Percentiles rank a stretch among this genome's conserved stretches.
These are phyloP conservation scores for Pleurotus platypus DNA, from an alignment of 768 basidiomycete species.

Conservation along the genomic window DNA sequence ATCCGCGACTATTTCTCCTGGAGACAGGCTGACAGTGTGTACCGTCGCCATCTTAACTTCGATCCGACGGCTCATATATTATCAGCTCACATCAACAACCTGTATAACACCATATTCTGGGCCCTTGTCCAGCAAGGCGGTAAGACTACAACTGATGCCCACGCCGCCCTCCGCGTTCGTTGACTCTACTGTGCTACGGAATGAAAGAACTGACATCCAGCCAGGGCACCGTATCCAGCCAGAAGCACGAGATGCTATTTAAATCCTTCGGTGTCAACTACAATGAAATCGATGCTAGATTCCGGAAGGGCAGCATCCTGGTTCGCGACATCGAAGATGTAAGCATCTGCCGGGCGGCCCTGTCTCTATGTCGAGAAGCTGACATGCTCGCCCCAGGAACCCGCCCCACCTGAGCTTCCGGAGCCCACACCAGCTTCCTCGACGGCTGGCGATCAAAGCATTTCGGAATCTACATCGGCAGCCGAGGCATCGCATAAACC, in stretches of 20 bases:
- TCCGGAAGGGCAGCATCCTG: constrained; percentile 82
- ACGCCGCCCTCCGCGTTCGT: constrained; percentile 70
- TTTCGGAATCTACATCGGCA: neutral
- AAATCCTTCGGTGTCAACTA: constrained; percentile 85
- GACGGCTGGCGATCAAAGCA: constrained; percentile 6
- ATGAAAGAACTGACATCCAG: neutral
- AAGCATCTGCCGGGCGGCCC: neutral
- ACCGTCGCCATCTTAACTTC: neutral
- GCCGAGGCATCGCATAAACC: constrained; percentile 7
- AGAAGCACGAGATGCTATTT: constrained; percentile 92
- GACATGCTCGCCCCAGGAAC: neutral
- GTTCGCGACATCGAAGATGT: constrained; percentile 57
- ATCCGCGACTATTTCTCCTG: constrained; percentile 93
- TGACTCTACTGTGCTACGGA: neutral
- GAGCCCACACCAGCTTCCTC: neutral
- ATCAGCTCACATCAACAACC: constrained; percentile 93
- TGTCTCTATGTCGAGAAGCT: neutral
- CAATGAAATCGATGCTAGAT: constrained; percentile 66
- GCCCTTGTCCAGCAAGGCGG: constrained; percentile 85
- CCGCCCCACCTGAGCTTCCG: neutral
- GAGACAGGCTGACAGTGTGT: constrained; percentile 93
- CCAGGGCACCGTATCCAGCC: constrained; percentile 84
- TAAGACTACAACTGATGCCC: constrained; percentile 74
- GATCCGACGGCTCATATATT: neutral
- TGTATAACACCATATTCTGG: constrained; percentile 97